Conservation (phyloP, 805 yeast genomes). For the Ascoidea rubescens region DNA sequence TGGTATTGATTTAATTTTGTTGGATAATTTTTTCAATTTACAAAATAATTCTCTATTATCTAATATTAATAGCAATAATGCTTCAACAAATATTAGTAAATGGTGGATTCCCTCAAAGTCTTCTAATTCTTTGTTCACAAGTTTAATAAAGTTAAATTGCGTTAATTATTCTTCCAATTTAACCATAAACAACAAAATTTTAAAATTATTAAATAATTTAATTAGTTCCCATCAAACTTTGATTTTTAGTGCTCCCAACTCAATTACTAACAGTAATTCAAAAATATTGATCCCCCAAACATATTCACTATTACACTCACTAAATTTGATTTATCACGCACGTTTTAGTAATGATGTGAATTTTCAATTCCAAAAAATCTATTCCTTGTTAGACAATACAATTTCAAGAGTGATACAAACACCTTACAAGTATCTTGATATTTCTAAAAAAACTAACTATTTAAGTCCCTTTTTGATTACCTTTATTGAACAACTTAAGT, state of each 20-base stretch:
- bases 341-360: too few relatives aligned
- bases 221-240: neutral
- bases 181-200: neutral
- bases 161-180: too few relatives aligned
- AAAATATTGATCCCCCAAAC: neutral
- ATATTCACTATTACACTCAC: neutral
- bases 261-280: too few relatives aligned
- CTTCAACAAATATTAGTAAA: neutral
- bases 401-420: neutral
- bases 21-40: neutral
- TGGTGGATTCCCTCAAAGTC: neutral
- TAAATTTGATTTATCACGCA: neutral
- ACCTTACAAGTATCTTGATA: neutral
- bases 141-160: too few relatives aligned
- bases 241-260: too few relatives aligned
- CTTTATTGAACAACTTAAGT: neutral
- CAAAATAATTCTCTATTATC: neutral
- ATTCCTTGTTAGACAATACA: neutral
- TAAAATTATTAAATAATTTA: too few relatives aligned
- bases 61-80: too few relatives aligned
- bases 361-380: neutral
- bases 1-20: neutral
- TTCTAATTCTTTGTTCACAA: neutral
- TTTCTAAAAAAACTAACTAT: neutral
- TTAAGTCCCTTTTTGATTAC: neutral